Evolutionary conservation across 129 eudicot genomes (phyloP).

Genomic region (Cynara cardunculus): DNA sequence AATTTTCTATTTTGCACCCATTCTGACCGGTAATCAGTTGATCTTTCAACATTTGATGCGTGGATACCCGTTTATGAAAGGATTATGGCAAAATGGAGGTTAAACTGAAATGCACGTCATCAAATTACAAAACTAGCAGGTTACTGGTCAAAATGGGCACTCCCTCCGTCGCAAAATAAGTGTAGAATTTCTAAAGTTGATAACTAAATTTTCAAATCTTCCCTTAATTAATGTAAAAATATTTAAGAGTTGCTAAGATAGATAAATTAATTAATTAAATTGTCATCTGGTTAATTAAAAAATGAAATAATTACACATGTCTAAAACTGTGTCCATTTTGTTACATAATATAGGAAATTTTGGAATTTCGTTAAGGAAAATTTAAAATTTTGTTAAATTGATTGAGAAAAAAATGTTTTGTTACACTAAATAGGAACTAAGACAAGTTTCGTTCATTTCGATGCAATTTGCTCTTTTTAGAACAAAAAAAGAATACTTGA

Average conservation of each 20-base stretch:
- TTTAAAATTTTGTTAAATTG: background rate
- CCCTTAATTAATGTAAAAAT: background rate
- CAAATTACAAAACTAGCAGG: background rate
- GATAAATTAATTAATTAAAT: background rate
- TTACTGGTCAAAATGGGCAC: too few relatives aligned
- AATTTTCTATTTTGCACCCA: background rate
- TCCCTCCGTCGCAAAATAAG: too few relatives aligned
- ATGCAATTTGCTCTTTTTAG: background rate
- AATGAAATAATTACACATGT: background rate
- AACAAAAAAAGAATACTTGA: background rate
- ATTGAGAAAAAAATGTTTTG: background rate
- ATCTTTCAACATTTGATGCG: background rate
- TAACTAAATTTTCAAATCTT: background rate
- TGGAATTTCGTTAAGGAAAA: too few relatives aligned
- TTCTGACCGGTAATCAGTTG: background rate
- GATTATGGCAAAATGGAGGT: background rate
- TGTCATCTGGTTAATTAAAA: background rate
- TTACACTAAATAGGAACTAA: background rate
- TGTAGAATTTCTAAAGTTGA: background rate
- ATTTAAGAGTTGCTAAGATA: background rate
- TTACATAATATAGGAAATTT: too few relatives aligned
- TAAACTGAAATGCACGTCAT: background rate
- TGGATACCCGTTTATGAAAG: background rate
- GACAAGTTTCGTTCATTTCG: background rate
- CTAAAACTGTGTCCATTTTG: background rate